Percentiles rank a stretch among this genome's conserved stretches.
These are phyloP conservation scores for Stygiomarasmius scandens DNA, from an alignment of 1,284 basidiomycete genomes.

Conservation along the genomic window DNA sequence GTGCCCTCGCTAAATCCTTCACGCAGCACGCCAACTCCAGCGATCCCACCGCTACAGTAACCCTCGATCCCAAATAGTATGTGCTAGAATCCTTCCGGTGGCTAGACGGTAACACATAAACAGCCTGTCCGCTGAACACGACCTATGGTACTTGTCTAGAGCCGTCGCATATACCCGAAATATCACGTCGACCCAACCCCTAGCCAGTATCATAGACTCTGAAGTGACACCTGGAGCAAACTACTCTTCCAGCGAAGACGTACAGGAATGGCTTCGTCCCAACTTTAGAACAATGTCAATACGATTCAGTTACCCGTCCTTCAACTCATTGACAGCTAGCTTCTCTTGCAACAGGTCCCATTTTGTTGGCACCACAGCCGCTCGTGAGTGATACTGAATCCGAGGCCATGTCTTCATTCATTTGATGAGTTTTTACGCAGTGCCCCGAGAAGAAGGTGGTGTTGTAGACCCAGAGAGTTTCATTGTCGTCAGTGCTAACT, in stretches of 20 bases:
- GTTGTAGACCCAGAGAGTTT: slow-evolving; percentile 5
- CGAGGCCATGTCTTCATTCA: background rate
- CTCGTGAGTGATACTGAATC: background rate
- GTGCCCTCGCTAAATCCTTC: background rate
- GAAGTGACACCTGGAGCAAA: slow-evolving; percentile 5
- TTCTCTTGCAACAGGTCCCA: background rate
- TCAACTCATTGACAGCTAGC: too few species aligned
- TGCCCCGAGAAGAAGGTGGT: slow-evolving; percentile 1
- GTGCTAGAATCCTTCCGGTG: background rate
- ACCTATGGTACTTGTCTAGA: slow-evolving; percentile 1
- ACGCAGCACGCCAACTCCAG: slow-evolving; percentile 5
- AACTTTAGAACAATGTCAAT: slow-evolving; percentile 8
- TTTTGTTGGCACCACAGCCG: slow-evolving; percentile 6
- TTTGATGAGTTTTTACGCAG: background rate
- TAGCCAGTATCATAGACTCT: slow-evolving; percentile 6
- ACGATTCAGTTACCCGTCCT: too few species aligned
- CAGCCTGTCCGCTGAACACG: slow-evolving; percentile 3
- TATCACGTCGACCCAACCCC: slow-evolving; percentile 2
- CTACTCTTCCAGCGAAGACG: background rate
- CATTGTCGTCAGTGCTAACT: background rate
- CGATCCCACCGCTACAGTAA: background rate
- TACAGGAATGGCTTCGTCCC: slow-evolving; percentile 6
- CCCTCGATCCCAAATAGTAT: slow-evolving; percentile 2
- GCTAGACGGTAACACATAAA: background rate
- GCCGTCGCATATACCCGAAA: slow-evolving; percentile 1